These are phyloP conservation scores for Zoysia pacifica DNA, from an alignment of 176 grass and related monocot genomes.

Conservation along the genomic window DNA sequence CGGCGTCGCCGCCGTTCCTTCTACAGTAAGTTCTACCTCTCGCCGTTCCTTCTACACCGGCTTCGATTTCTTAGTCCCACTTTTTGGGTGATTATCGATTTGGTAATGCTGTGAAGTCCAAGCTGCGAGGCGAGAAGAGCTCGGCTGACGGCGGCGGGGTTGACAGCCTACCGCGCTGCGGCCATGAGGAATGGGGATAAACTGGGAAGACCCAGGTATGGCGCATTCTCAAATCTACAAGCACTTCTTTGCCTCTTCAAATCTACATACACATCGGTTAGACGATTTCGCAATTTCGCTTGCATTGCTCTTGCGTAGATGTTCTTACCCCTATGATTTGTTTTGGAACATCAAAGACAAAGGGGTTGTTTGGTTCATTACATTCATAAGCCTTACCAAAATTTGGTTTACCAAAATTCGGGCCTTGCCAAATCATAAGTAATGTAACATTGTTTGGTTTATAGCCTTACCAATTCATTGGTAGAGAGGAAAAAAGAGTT, in stretches of 20 bases:
- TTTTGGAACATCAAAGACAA: background rate
- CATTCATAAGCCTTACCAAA: too few species aligned
- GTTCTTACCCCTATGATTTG: slow-evolving; percentile 16
- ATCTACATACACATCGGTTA: background rate
- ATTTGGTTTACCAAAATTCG: too few species aligned
- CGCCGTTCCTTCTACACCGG: background rate
- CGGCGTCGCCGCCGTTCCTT: too few species aligned
- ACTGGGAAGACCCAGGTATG: background rate
- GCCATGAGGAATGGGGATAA: background rate
- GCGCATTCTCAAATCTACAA: background rate
- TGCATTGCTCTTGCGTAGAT: background rate
- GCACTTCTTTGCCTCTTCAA: background rate
- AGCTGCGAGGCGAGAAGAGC: background rate
- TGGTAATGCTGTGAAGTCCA: background rate
- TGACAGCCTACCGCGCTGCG: background rate
- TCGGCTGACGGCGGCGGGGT: background rate
- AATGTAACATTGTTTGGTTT: too few species aligned
- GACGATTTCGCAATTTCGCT: background rate
- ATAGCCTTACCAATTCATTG: too few species aligned
- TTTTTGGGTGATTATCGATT: background rate
- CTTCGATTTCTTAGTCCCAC: background rate
- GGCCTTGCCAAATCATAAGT: too few species aligned
- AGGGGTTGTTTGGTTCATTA: too few species aligned
- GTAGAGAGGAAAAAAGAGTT: too few species aligned
- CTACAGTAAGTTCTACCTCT: too few species aligned